Evolutionary conservation across 495 filamentous ascomycete genomes (phyloP), one percentile per base, ranked within the genome.

Genomic region (Hyaloscypha bicolor): DNA sequence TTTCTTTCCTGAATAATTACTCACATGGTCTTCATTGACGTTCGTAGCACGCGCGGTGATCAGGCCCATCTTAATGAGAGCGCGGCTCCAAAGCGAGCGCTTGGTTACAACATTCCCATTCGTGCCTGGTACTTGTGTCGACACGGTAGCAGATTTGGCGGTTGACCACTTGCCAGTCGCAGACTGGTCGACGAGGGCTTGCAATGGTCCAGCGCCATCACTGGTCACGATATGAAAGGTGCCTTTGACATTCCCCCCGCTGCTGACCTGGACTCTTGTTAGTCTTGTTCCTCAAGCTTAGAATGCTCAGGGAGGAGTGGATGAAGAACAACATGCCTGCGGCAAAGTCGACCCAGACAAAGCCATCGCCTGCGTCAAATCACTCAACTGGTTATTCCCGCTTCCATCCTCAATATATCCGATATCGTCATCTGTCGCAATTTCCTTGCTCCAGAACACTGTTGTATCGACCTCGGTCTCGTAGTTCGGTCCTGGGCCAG

Each of bases 221-320:
- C 71, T 60, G 32, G 74, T 77, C 22, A 77, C 74, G 60, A 76
- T 72, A 66, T 74, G 74, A 60, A 60, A 72, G 25, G 66, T 59
- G 52, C 63, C 63, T 0, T 67, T 59, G 62, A 77, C 57, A 52
- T 57, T 60, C 55, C 74, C 74, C 57, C 70, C 70, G 22, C 35
- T 35, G 30, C 69, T 73, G 16, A 77, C 69, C 39, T 77, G 76
- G 22, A 48, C 16, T 16, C 2, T 48, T 12, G 16, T 16, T 12
- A 48, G 4, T 48, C 42, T 48, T 48, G 4, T 16, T 48, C 42
- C 11, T 48, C 16, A 25, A 25, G 4, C 42, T 48, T 48, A 48
- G 42, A 48, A 48, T 19, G 42, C 12, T 6, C 12, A 48, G 25
- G 25, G 25, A 25, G 25, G 25, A 25, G 25, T 25, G 25, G 25